Evolutionary conservation across 140 eudicot genomes (phyloP).

Genomic region (Flaveria floridana): DNA sequence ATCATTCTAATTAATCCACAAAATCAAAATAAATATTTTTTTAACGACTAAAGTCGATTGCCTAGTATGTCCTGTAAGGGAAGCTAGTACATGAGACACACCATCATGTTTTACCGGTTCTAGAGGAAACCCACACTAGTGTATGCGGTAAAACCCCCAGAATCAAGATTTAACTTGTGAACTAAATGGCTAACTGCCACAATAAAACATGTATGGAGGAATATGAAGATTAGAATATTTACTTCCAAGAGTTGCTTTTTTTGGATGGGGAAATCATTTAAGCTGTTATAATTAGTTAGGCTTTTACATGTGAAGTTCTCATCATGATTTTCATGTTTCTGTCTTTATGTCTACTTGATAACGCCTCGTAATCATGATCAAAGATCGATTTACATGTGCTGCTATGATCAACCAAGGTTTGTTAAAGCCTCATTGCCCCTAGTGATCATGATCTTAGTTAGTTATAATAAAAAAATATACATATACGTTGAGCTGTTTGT

Average conservation of each 20-base stretch:
- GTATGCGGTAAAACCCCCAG: too few species aligned
- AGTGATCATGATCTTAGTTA: constrained; percentile 15
- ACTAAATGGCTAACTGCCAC: not conserved
- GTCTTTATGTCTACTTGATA: constrained; percentile 24
- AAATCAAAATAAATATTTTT: not conserved
- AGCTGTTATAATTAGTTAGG: constrained; percentile 13
- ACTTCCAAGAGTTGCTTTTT: not conserved
- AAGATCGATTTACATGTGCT: constrained; percentile 19
- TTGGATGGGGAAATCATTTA: constrained; percentile 15
- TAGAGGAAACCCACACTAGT: too few species aligned
- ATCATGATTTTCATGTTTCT: constrained; percentile 25
- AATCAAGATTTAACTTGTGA: too few species aligned
- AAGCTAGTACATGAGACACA: too few species aligned
- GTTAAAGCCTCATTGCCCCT: not conserved
- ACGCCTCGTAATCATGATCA: constrained; percentile 17
- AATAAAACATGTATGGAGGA: not conserved
- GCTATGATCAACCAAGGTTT: constrained; percentile 12
- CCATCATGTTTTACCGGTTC: too few species aligned
- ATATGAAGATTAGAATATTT: not conserved
- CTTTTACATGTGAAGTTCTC: constrained; percentile 23
- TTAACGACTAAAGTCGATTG: too few species aligned
- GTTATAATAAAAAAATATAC: not conserved
- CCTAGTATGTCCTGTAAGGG: too few species aligned
- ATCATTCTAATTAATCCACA: constrained; percentile 5
- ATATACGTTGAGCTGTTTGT: not conserved